Percentiles rank a stretch among this genome's conserved stretches.
These are phyloP conservation scores for Lasiodiplodia gonubiensis DNA, from an alignment of 2,329 filamentous ascomycete genomes.

Conservation along the genomic window DNA sequence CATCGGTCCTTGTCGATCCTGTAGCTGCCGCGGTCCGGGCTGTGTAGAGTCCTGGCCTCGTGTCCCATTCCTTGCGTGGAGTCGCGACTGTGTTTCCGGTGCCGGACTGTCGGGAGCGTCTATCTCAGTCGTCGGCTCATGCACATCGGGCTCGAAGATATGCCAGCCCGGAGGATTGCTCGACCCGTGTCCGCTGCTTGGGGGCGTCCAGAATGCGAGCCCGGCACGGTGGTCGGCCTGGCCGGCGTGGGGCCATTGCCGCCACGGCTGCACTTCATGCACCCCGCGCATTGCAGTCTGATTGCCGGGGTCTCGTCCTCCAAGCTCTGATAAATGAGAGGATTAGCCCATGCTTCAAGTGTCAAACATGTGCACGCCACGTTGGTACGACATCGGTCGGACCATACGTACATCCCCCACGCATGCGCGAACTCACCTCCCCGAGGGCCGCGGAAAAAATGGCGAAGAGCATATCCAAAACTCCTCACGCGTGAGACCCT, in stretches of 20 bases:
- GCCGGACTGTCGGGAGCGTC: not conserved
- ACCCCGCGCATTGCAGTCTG: not conserved
- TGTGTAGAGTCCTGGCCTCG: not conserved
- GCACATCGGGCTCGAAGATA: not conserved
- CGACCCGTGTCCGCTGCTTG: conserved; percentile 23
- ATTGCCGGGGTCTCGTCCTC: conserved; percentile 10
- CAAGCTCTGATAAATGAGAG: conserved; percentile 21
- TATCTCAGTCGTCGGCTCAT: conserved; percentile 14
- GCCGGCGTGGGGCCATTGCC: conserved; percentile 5
- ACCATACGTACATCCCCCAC: not conserved
- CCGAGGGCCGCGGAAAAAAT: conserved; percentile 21
- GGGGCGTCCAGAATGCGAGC: conserved; percentile 26
- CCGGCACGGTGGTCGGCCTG: conserved; percentile 19
- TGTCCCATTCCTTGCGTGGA: not conserved
- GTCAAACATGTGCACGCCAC: conserved; percentile 21
- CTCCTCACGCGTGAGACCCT: conserved; percentile 22
- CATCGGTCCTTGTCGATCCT: conserved; percentile 24
- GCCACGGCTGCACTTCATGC: conserved; percentile 10
- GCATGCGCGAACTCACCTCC: conserved; percentile 2
- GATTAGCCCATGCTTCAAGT: conserved; percentile 17
- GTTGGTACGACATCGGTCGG: conserved; percentile 14
- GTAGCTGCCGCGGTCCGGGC: conserved; percentile 10
- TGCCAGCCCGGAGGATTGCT: conserved; percentile 3
- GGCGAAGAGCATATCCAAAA: conserved; percentile 18
- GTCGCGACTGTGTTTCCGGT: conserved; percentile 11